phyloP scores from a whole-genome alignment of 371 early-diverging fungal genomes.

The Mortierella sp. region DNA sequence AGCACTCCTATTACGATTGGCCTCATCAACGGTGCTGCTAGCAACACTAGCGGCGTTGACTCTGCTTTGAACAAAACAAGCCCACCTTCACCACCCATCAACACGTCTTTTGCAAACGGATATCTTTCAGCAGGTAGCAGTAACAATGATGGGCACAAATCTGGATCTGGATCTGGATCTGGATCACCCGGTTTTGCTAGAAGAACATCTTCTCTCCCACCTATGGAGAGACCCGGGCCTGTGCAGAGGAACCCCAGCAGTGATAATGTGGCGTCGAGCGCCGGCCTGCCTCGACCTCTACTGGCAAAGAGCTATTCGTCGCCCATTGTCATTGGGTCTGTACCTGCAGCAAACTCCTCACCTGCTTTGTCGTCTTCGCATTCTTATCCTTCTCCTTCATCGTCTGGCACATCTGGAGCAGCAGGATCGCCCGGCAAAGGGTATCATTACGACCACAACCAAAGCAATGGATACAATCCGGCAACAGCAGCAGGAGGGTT shows the following conservation, averaged over 20 bases:
- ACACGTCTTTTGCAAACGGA: not conserved
- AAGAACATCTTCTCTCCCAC: not conserved
- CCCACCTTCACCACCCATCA: not conserved
- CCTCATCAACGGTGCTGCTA: not conserved
- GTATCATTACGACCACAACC: not conserved
- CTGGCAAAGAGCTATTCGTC: not conserved
- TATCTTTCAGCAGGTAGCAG: not conserved
- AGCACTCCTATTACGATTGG: not conserved
- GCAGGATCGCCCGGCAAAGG: not conserved
- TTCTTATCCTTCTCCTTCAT: not conserved
- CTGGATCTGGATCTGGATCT: not conserved
- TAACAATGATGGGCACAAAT: not conserved
- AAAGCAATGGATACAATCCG: not conserved
- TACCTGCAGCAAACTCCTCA: not conserved
- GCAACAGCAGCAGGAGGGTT: not conserved
- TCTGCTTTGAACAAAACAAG: not conserved
- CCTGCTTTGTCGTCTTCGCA: not conserved
- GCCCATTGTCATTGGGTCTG: slow-evolving; percentile 8
- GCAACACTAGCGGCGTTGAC: not conserved
- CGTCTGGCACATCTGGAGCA: not conserved
- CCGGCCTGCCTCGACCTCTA: not conserved
- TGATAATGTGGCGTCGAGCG: not conserved
- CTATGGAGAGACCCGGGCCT: not conserved
- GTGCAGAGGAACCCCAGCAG: slow-evolving; percentile 2
- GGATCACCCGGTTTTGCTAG: not conserved